Conservation (phyloP, 2,329 filamentous ascomycete species). For the Curvularia verruculosa region DNA sequence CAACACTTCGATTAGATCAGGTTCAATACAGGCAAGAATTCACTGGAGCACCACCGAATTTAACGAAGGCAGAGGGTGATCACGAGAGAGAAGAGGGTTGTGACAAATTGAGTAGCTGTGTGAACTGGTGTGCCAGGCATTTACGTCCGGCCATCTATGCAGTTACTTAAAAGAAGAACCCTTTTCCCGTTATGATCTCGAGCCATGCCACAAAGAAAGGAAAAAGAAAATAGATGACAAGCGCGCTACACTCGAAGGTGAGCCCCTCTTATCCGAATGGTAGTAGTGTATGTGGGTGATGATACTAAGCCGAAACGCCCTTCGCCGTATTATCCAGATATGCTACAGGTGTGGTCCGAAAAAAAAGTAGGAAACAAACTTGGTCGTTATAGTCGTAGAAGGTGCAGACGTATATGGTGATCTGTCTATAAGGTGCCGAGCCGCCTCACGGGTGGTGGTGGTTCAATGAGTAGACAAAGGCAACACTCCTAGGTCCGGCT, state of each 20-base stretch:
- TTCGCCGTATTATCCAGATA: conserved; percentile 22
- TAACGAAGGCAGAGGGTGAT: neutral
- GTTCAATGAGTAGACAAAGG: neutral
- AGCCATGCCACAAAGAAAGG: neutral
- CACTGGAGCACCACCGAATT: neutral
- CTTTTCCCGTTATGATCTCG: neutral
- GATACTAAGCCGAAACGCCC: conserved; percentile 15
- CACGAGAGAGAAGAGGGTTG: neutral
- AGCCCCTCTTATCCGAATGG: neutral
- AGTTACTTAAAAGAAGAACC: neutral
- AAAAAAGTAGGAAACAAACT: conserved; percentile 18
- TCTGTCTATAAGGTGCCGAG: neutral
- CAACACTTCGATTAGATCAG: neutral
- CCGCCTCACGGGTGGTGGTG: neutral
- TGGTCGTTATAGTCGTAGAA: conserved; percentile 29
- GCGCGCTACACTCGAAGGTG: neutral
- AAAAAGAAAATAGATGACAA: neutral
- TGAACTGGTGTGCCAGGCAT: neutral
- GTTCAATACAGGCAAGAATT: neutral
- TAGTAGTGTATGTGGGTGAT: neutral
- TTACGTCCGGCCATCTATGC: neutral
- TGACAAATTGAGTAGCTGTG: neutral
- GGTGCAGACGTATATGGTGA: neutral
- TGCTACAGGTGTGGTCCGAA: conserved; percentile 28
- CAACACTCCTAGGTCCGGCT: conserved; percentile 7